Percentiles rank a stretch among this genome's conserved stretches.
Conservation (phyloP, 768 basidiomycete species). For the Candolleomyces aberdarensis region DNA sequence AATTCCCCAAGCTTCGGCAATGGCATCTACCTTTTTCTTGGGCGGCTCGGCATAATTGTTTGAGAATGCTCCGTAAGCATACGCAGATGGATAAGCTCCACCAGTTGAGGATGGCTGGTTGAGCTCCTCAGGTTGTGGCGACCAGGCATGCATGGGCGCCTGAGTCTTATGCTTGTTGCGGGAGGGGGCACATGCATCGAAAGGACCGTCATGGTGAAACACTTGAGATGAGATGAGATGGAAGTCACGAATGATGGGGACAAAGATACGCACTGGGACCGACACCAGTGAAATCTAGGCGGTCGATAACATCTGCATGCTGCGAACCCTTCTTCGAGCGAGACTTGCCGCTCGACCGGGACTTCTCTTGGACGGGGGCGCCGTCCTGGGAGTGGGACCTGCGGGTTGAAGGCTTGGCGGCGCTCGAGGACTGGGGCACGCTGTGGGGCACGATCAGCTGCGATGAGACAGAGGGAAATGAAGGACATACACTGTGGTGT, state of each 20-base stretch:
- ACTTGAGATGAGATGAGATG: conserved; percentile 41
- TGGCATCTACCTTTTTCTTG: conserved; percentile 85
- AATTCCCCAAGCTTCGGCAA: conserved; percentile 92
- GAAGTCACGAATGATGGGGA: conserved; percentile 8
- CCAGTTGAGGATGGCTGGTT: conserved; percentile 28
- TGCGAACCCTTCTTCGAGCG: conserved; percentile 68
- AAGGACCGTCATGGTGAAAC: conserved; percentile 92
- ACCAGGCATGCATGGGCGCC: conserved; percentile 85
- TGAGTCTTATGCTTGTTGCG: conserved; percentile 77
- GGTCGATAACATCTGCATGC: conserved; percentile 88
- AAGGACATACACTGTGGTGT: conserved; percentile 47
- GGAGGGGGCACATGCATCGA: conserved; percentile 88
- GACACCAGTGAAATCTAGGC: conserved; percentile 81
- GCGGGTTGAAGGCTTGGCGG: conserved; percentile 26
- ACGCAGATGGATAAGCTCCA: conserved; percentile 53
- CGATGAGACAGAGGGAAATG: conserved; percentile 4
- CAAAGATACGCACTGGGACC: conserved; percentile 62
- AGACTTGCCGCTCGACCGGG: conserved; percentile 39
- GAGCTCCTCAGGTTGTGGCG: conserved; percentile 32
- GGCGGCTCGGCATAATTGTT: conserved; percentile 55
- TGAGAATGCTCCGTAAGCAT: conserved; percentile 45
- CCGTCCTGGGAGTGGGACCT: conserved; percentile 50
- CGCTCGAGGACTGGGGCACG: conserved; percentile 15
- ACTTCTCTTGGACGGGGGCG: conserved; percentile 32
- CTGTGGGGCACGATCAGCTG: conserved; percentile 9